Percentiles rank a stretch among this genome's conserved stretches.
Conservation (phyloP, 768 basidiomycete species). For the Leccinum barrowsii region DNA sequence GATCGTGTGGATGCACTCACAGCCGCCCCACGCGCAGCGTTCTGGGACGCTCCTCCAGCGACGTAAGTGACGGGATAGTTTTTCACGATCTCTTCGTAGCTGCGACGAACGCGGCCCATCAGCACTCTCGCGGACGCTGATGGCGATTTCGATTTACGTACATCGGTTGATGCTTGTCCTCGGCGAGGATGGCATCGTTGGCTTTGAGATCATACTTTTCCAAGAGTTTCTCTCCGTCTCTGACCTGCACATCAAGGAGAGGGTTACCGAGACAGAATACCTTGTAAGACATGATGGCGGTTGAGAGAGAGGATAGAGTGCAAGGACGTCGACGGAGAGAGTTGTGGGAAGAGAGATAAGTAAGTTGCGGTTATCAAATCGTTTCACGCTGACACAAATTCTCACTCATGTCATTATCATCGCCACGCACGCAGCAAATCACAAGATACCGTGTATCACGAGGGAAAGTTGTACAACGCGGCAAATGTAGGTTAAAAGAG, state of each 20-base stretch:
- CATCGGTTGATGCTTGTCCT: conserved; percentile 86
- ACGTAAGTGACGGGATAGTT: conserved; percentile 82
- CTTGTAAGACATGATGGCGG: conserved; percentile 54
- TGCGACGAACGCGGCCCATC: conserved; percentile 29
- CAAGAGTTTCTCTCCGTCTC: conserved; percentile 76
- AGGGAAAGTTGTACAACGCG: not conserved
- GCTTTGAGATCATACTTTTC: conserved; percentile 88
- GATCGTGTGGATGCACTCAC: conserved; percentile 44
- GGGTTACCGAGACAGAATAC: conserved; percentile 95
- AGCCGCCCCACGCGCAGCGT: conserved; percentile 93
- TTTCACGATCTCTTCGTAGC: conserved; percentile 84
- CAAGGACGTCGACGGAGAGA: conserved; percentile 16
- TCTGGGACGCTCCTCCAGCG: conserved; percentile 96
- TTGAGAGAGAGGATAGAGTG: conserved; percentile 3
- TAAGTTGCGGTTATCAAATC: not conserved
- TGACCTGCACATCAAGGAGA: conserved; percentile 93
- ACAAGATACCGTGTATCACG: not conserved
- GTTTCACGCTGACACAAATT: not conserved
- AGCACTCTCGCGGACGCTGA: not conserved
- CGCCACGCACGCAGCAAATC: not conserved
- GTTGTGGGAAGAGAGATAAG: conserved; percentile 1
- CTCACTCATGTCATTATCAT: not conserved
- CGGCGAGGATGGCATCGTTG: conserved; percentile 95
- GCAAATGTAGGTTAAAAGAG: not conserved
- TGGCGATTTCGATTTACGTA: conserved; percentile 27